These are phyloP conservation scores for Stachybotrys chlorohalonatus DNA, from an alignment of 2,329 filamentous ascomycete species.

Conservation along the genomic window DNA sequence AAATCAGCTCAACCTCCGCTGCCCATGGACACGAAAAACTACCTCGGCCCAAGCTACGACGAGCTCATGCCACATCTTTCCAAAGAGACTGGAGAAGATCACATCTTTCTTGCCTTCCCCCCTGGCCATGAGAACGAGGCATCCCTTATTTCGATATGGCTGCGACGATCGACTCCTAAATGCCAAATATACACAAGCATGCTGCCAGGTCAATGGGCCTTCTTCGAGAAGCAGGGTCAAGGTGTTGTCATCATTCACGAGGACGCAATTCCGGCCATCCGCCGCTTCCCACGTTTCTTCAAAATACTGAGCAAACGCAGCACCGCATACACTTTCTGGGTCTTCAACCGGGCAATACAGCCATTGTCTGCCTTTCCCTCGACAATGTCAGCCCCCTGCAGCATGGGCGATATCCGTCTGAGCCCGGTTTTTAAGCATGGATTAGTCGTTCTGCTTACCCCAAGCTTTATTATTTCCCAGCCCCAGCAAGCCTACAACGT, in stretches of 20 bases:
- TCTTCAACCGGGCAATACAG: conserved; percentile 24
- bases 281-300: conserved; percentile 28
- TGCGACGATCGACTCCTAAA: conserved; percentile 26
- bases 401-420: conserved; percentile 14
- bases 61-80: conserved; percentile 13
- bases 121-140: conserved; percentile 20
- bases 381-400: neutral
- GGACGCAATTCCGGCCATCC: conserved; percentile 24
- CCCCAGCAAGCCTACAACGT: conserved; percentile 23
- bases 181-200: conserved; percentile 34
- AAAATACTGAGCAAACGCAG: conserved; percentile 20
- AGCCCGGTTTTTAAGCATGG: conserved; percentile 20
- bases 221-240: conserved; percentile 24
- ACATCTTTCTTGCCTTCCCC: conserved; percentile 43
- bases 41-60: conserved; percentile 23
- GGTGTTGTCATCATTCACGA: conserved; percentile 37
- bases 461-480: conserved; percentile 30
- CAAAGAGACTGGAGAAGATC: conserved; percentile 9
- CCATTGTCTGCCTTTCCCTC: conserved; percentile 8
- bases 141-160: conserved; percentile 33
- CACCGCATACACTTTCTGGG: conserved; percentile 26
- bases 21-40: conserved; percentile 4
- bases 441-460: conserved; percentile 27
- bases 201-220: conserved; percentile 35
- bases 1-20: neutral